Conservation (phyloP, 2,329 filamentous ascomycete species). For the Penicillium fuscoglaucum region DNA sequence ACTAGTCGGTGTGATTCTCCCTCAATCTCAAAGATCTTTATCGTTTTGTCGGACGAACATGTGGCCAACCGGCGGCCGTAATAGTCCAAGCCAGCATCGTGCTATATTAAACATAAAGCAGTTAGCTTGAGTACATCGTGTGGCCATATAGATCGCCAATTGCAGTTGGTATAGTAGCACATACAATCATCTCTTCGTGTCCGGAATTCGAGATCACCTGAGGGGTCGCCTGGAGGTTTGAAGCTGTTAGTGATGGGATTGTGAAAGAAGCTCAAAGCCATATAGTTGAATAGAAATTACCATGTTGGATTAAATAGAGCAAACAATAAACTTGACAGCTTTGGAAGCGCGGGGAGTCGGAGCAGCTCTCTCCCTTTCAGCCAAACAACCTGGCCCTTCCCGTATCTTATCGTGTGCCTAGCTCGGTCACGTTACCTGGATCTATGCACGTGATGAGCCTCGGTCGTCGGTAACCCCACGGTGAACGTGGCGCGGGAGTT, state of each 20-base stretch:
- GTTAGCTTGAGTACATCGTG: constrained; percentile 6
- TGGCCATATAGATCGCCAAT: constrained; percentile 6
- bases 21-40: constrained; percentile 99
- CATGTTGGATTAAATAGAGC: constrained; percentile 22
- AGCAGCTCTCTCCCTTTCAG: constrained; percentile 10
- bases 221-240: constrained; percentile 51
- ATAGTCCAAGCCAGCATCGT: constrained; percentile 98
- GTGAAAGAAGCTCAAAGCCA: background rate
- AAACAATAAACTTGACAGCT: constrained; percentile 5
- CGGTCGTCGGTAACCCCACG: constrained; percentile 23
- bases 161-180: constrained; percentile 41
- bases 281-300: constrained; percentile 14
- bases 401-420: constrained; percentile 28
- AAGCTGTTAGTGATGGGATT: constrained; percentile 14
- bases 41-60: constrained; percentile 96
- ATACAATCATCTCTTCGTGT: constrained; percentile 99
- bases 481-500: constrained; percentile 3
- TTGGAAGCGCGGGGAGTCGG: constrained; percentile 16
- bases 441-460: constrained; percentile 22
- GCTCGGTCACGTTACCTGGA: constrained; percentile 16
- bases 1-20: constrained; percentile 85
- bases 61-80: constrained; percentile 95
- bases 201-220: constrained; percentile 82
- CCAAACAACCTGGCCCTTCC: constrained; percentile 30
- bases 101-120: constrained; percentile 52